A percentile compares a stretch with the other conserved stretches of the same genome.
Conservation (phyloP, 768 basidiomycete species). For the Tylopilus subfusipes region DNA sequence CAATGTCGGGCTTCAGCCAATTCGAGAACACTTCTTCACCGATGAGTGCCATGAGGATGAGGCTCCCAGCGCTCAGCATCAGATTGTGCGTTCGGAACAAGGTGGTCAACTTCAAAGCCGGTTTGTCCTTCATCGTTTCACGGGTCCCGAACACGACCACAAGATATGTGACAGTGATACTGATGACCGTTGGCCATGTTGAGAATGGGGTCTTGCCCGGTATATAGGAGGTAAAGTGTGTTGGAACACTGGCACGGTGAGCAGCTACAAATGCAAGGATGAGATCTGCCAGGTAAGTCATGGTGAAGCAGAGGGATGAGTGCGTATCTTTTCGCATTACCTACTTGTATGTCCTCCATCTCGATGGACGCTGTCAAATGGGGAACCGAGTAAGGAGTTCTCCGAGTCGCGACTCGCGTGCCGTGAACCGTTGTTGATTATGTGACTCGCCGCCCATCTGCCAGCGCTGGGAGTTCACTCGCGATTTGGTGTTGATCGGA, state of each 20-base stretch:
- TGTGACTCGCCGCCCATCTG: neutral
- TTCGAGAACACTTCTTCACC: constrained; percentile 85
- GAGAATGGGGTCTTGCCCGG: constrained; percentile 77
- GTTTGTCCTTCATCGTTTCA: constrained; percentile 73
- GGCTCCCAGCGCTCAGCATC: constrained; percentile 75
- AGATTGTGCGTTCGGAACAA: constrained; percentile 89
- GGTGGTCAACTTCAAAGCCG: constrained; percentile 66
- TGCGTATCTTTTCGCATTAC: neutral
- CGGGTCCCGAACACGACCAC: constrained; percentile 80
- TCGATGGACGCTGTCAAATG: neutral
- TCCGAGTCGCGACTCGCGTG: neutral
- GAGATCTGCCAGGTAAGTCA: constrained; percentile 70
- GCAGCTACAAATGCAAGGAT: constrained; percentile 50
- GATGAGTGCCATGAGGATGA: constrained; percentile 75
- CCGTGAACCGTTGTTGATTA: constrained; percentile 1
- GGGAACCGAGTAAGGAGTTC: neutral
- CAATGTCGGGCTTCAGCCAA: constrained; percentile 67
- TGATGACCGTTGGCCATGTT: constrained; percentile 63
- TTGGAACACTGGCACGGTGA: constrained; percentile 46
- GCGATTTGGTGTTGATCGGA: too few species aligned
- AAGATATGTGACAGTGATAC: constrained; percentile 73
- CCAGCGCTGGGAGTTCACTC: too few species aligned
- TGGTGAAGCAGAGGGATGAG: constrained; percentile 28
- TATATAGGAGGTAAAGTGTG: constrained; percentile 60
- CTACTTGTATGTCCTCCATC: constrained; percentile 11